Base-by-base conservation (phyloP, 345 rosid species). In the Brassica cretica region DNA sequence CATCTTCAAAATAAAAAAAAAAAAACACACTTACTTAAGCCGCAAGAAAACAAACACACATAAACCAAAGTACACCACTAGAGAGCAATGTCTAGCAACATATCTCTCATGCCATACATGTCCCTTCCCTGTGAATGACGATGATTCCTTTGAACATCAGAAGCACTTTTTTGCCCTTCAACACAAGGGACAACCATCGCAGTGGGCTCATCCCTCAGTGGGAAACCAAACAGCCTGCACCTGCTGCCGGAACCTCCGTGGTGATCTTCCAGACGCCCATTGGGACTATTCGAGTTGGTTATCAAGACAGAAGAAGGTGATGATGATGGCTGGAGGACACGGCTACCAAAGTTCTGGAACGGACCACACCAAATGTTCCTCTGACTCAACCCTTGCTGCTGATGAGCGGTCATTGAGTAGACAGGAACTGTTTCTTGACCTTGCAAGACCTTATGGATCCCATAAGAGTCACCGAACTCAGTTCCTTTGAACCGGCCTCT, bases 141-240 rank as follows among this genome's bases (percentile, higher is more conserved):
- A 83, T 78, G 90, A 69, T 82, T 86, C 88, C 77, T 87, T 58
- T 86, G 78, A 62, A 79, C 82, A 74, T 7, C 87, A 63, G 87
- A 80, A 60, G 72, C 73, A 59, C 84, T 84, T 69, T 84, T 84
- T 35, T 79, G 81, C 51, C 90, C 91, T 64, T 86, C 92, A 27
- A 75, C 86, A 18, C 67, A 84, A 8, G 91, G 87, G 46, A 83
- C 76, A 81, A 82, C 70, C 10, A 70, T 7, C 39, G 61, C 78
- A 27, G 75, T 77, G 84, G 82, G 75, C 76, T 87, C 96, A 61
- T 93, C 96, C 0, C 89, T 93, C 82, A 95, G 71, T 1, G 90
- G 93, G 86, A 95, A 92, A 44, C 99, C 99, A 73, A 95, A 95
- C 72, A 95, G 93, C 77, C 97, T 88, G 85, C 99, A 95, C 75